These are phyloP conservation scores for Pinus albicaulis DNA, from an alignment of 75 land plant genomes.

Conservation along the genomic window DNA sequence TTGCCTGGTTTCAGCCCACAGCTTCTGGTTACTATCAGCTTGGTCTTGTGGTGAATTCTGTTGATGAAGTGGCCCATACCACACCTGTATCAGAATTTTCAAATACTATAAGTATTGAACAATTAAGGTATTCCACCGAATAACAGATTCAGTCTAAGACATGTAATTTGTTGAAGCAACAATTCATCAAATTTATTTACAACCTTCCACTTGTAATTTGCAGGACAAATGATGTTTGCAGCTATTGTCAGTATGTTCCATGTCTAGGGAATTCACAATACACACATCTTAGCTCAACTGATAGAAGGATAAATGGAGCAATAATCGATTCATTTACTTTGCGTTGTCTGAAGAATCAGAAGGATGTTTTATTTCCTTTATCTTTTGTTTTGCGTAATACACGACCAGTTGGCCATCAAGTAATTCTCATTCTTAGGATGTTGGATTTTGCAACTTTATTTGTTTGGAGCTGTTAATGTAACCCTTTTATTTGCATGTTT, in stretches of 20 bases:
- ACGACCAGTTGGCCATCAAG: constrained; percentile 49
- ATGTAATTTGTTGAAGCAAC: not conserved
- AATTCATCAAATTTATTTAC: not conserved
- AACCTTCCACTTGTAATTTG: not conserved
- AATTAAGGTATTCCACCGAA: not conserved
- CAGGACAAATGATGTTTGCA: not conserved
- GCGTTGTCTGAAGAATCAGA: constrained; percentile 19
- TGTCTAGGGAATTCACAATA: not conserved
- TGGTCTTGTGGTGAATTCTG: constrained; percentile 69
- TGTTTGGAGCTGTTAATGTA: not conserved
- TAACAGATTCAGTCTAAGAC: not conserved
- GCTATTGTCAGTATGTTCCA: not conserved
- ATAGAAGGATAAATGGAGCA: constrained; percentile 24
- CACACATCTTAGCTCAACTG: not conserved
- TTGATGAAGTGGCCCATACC: constrained; percentile 31
- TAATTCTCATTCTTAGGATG: constrained; percentile 7
- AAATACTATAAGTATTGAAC: constrained; percentile 15
- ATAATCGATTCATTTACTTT: constrained; percentile 26
- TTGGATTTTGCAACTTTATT: not conserved
- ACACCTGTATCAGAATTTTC: constrained; percentile 3
- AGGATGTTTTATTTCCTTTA: constrained; percentile 25
- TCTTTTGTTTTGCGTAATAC: constrained; percentile 31
- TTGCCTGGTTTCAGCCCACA: constrained; percentile 91
- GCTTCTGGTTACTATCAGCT: constrained; percentile 73
- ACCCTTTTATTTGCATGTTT: not conserved